These are phyloP conservation scores for Pyrrhoderma noxium DNA, from an alignment of 1,284 basidiomycete genomes.

Conservation along the genomic window DNA sequence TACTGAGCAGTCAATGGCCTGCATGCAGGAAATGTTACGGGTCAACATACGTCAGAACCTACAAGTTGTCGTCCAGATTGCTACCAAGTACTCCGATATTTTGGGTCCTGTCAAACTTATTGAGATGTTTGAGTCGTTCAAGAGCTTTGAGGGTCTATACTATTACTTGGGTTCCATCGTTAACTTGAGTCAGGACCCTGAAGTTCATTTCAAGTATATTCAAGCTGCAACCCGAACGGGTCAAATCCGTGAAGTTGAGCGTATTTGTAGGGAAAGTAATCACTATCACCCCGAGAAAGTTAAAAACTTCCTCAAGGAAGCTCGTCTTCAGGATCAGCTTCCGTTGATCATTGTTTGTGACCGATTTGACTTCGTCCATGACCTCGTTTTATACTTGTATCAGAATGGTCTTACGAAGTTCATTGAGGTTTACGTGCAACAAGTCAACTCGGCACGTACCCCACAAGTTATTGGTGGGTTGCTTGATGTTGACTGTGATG, in stretches of 20 bases:
- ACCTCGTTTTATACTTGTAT: slow-evolving; percentile 97
- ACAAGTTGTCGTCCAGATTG: slow-evolving; percentile 95
- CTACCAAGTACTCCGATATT: slow-evolving; percentile 98
- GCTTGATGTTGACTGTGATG: slow-evolving; percentile 97
- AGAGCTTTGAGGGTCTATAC: slow-evolving; percentile 97
- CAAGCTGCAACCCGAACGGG: slow-evolving; percentile 98
- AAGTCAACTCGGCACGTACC: slow-evolving; percentile 94
- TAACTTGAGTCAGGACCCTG: slow-evolving; percentile 92
- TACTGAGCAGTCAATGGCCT: slow-evolving; percentile 97
- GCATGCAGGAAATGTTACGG: slow-evolving; percentile 95
- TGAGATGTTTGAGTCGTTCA: slow-evolving; percentile 98
- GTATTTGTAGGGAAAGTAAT: slow-evolving; percentile 97
- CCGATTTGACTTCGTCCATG: slow-evolving; percentile 99
- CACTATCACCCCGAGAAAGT: slow-evolving; percentile 99
- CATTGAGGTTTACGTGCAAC: slow-evolving; percentile 99
- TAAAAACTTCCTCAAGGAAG: slow-evolving; percentile 99
- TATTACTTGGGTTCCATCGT: slow-evolving; percentile 98
- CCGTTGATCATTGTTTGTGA: slow-evolving; percentile 99
- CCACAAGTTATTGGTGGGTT: slow-evolving; percentile 98
- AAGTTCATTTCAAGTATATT: slow-evolving; percentile 99
- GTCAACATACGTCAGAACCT: slow-evolving; percentile 98
- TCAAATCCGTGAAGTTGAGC: slow-evolving; percentile 98
- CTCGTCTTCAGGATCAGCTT: slow-evolving; percentile 93
- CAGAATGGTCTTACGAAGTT: slow-evolving; percentile 96
- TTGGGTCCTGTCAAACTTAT: slow-evolving; percentile 96